These are phyloP conservation scores for Asterochloris erici DNA, from an alignment of 139 green algal species.

Conservation along the genomic window DNA sequence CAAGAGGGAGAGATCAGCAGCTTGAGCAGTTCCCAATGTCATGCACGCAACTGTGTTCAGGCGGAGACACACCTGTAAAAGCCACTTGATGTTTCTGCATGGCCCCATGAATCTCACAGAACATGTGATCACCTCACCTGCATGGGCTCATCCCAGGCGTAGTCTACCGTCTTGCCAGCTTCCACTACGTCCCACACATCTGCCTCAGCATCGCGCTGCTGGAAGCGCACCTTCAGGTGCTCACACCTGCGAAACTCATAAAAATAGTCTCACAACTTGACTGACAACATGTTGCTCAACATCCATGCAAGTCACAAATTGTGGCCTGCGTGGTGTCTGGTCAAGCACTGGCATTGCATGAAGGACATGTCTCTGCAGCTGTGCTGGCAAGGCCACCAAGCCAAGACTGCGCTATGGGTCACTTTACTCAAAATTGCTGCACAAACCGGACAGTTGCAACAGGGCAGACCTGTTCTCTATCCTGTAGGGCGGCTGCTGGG, in stretches of 20 bases:
- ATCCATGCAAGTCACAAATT: background rate
- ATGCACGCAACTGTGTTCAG: no score
- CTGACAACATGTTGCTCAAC: no score
- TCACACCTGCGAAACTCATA: constrained; percentile 18
- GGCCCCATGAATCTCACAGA: no score
- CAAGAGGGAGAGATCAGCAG: background rate
- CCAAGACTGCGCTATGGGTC: background rate
- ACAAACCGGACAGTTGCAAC: background rate
- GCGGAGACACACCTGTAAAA: no score
- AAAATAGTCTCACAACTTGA: no score
- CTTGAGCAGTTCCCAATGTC: no score
- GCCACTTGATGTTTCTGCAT: no score
- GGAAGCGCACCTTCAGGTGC: constrained; percentile 28
- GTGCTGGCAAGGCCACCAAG: no score
- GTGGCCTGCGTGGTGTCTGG: no score
- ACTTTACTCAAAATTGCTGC: background rate
- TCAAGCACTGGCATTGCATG: no score
- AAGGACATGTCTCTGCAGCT: no score
- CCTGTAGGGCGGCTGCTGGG: constrained; percentile 33
- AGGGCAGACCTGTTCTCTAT: constrained; percentile 43
- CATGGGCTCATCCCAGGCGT: constrained; percentile 44
- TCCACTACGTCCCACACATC: constrained; percentile 25
- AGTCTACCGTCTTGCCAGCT: constrained; percentile 22
- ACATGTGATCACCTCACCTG: no score
- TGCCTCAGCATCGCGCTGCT: constrained; percentile 28